Conservation (phyloP, 371 early-diverging fungal species). For the Actinomortierella wolfii region DNA sequence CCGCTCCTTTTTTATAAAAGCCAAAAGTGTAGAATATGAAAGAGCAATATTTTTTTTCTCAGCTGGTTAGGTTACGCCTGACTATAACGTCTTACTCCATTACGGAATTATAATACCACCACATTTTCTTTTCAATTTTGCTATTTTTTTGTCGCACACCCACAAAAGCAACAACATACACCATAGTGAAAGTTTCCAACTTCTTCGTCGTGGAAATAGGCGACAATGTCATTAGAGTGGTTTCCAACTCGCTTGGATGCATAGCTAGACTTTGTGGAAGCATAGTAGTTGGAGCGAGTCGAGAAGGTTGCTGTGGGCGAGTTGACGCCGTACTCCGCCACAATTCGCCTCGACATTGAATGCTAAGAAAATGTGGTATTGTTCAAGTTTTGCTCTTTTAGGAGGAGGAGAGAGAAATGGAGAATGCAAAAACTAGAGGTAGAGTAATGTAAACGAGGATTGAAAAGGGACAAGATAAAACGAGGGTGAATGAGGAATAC, state of each 20-base stretch:
- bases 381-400: not conserved
- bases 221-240: constrained; percentile 65
- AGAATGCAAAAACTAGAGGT: not conserved
- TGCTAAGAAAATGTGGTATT: not conserved
- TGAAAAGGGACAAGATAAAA: no score
- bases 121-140: no score
- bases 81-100: no score
- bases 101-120: no score
- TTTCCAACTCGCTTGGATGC: constrained; percentile 28
- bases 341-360: constrained; percentile 29
- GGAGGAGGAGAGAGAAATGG: not conserved
- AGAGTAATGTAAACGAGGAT: not conserved
- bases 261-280: constrained; percentile 22
- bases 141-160: no score
- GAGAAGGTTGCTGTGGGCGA: constrained; percentile 32
- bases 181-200: constrained; percentile 94
- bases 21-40: not conserved
- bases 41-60: constrained; percentile 3
- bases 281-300: constrained; percentile 26
- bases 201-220: constrained; percentile 88
- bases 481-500: no score
- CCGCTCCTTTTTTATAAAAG: constrained; percentile 52
- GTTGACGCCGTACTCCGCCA: constrained; percentile 23
- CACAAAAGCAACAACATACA: constrained; percentile 45
- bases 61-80: not conserved